A percentile compares a stretch with the other conserved stretches of the same genome.
phyloP scores from a whole-genome alignment of 768 basidiomycete species.

The Hysterangium stoloniferum region DNA sequence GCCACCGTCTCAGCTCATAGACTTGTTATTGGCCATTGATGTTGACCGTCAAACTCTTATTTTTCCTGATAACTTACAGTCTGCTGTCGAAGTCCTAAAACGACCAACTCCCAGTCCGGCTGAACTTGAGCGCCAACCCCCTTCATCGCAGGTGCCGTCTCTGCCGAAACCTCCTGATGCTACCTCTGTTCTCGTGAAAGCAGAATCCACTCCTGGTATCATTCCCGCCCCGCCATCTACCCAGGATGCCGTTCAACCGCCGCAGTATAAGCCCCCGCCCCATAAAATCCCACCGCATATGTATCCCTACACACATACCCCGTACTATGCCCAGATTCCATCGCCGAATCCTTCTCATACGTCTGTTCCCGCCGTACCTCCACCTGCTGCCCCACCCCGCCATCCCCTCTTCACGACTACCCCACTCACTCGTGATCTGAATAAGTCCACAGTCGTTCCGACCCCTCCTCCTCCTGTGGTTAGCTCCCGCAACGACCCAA shows the following conservation, averaged over 20 bases:
- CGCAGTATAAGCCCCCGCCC: conserved; percentile 29
- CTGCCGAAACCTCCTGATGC: conserved; percentile 19
- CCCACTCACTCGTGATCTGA: conserved; percentile 14
- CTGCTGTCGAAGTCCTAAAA: conserved; percentile 50
- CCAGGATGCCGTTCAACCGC: conserved; percentile 31
- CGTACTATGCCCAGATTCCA: conserved; percentile 51
- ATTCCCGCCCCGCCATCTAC: conserved; percentile 18
- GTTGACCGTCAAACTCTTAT: conserved; percentile 62
- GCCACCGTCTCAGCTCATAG: conserved; percentile 64
- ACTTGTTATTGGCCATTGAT: conserved; percentile 39
- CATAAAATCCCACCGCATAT: conserved; percentile 2
- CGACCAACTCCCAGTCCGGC: conserved; percentile 25
- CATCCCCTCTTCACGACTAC: conserved; percentile 14
- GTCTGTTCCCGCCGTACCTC: conserved; percentile 19
- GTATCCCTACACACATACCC: conserved; percentile 52
- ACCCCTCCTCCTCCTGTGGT: conserved; percentile 8
- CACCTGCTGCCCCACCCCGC: conserved; percentile 14
- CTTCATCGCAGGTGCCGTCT: conserved; percentile 16
- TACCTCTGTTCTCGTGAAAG: conserved; percentile 18
- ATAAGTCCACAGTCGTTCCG: conserved; percentile 20
- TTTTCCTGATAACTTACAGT: conserved; percentile 60
- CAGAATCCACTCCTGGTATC: conserved; percentile 13
- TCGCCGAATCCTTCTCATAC: conserved; percentile 32
- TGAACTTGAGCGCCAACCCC: conserved; percentile 11
- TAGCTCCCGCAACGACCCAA: conserved; percentile 19